Evolutionary conservation across 495 filamentous ascomycete species (phyloP).

Genomic region (Hypoxylon lenormandii): DNA sequence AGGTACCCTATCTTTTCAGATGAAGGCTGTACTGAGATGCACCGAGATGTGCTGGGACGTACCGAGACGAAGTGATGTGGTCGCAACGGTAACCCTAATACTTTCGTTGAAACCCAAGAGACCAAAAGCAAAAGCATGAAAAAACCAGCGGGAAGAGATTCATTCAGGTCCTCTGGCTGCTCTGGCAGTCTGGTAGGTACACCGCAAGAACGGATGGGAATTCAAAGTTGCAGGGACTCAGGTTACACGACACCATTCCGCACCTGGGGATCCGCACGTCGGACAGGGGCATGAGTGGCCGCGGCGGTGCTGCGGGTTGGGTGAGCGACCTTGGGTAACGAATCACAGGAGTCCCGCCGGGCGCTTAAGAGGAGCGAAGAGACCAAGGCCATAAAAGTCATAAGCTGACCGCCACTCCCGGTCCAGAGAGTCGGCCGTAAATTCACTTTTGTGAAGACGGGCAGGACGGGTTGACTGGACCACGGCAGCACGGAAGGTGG

Average conservation of each 20-base stretch:
- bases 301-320: conserved; percentile 35
- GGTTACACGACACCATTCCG: conserved; percentile 36
- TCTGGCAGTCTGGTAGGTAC: conserved; percentile 47
- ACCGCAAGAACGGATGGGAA: conserved; percentile 49
- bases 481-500: too few species aligned
- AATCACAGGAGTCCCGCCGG: conserved; percentile 32
- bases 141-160: conserved; percentile 34
- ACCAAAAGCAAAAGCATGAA: neutral
- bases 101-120: too few species aligned
- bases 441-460: neutral
- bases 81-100: conserved; percentile 22
- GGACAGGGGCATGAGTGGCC: conserved; percentile 41
- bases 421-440: conserved; percentile 36
- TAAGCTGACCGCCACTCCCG: conserved; percentile 53
- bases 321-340: conserved; percentile 27
- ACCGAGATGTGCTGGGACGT: too few species aligned
- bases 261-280: conserved; percentile 27
- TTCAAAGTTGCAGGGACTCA: conserved; percentile 25
- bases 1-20: too few species aligned
- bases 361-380: conserved; percentile 15
- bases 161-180: neutral
- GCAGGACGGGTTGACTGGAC: neutral
- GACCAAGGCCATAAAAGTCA: conserved; percentile 36
- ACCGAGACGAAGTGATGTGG: conserved; percentile 8
- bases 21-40: too few species aligned